These are phyloP conservation scores for Pleodorina starrii DNA, from an alignment of 139 green algal species.

Conservation along the genomic window DNA sequence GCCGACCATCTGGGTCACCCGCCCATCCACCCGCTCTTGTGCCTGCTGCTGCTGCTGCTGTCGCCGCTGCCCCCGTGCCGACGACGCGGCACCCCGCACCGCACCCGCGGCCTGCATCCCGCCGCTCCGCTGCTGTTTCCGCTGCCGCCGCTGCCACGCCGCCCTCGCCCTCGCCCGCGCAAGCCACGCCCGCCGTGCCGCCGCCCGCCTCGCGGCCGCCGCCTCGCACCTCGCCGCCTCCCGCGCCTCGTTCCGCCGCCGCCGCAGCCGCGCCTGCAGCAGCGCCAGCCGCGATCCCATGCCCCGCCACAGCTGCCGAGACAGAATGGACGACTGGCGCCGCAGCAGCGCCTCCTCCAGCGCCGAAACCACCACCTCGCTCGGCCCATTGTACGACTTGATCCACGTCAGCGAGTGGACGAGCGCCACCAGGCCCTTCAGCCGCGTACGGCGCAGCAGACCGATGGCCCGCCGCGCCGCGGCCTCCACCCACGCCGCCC, in stretches of 20 bases:
- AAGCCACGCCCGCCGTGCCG: too few species aligned
- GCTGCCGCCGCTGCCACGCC: neutral
- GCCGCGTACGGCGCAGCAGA: neutral
- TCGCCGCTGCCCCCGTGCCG: too few species aligned
- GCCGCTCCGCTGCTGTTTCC: neutral
- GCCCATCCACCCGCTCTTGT: too few species aligned
- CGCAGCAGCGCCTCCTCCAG: conserved; percentile 23
- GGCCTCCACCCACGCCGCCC: neutral
- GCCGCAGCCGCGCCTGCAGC: neutral
- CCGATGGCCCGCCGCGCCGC: neutral
- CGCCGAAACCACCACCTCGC: neutral
- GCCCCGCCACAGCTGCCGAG: neutral
- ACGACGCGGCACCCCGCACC: neutral
- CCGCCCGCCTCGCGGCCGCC: neutral
- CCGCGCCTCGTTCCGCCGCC: neutral
- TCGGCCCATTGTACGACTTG: neutral
- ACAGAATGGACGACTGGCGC: neutral
- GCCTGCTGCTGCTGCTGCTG: too few species aligned
- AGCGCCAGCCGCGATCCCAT: neutral
- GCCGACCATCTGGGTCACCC: too few species aligned
- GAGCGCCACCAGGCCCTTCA: neutral
- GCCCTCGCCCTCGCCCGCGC: too few species aligned
- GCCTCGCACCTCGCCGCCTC: too few species aligned
- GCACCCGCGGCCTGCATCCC: neutral
- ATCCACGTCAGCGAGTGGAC: neutral